Percentiles rank a stretch among this genome's conserved stretches.
Evolutionary conservation across 73 alveolate species (phyloP).

Genomic region (Uronychia setigera): DNA sequence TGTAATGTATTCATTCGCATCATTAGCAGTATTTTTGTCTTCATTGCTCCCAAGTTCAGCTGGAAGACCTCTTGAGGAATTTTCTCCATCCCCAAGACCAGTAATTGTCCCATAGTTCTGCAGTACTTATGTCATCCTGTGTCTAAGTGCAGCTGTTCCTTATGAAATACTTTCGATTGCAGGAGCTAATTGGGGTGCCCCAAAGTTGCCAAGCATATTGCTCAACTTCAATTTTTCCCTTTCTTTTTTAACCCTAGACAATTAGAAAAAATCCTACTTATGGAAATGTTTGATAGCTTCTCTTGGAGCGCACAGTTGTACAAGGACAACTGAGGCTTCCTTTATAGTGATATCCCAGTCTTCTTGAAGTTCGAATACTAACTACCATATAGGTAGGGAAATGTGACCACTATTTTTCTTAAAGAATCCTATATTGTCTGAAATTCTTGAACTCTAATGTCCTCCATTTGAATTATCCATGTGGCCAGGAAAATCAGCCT

Average conservation of each 20-base stretch:
- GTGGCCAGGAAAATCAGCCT: background rate
- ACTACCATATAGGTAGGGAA: slow-evolving; percentile 61
- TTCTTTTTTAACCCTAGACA: slow-evolving; percentile 55
- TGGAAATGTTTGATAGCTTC: slow-evolving; percentile 62
- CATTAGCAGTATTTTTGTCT: background rate
- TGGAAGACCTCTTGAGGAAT: slow-evolving; percentile 11
- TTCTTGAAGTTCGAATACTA: slow-evolving; percentile 66
- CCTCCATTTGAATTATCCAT: slow-evolving; percentile 2
- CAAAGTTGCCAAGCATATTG: slow-evolving; percentile 19
- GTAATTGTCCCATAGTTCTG: background rate
- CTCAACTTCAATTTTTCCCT: slow-evolving; percentile 39
- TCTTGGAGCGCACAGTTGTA: slow-evolving; percentile 75
- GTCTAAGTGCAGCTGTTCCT: background rate
- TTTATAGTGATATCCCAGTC: slow-evolving; percentile 80
- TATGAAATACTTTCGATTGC: background rate
- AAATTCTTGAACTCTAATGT: slow-evolving; percentile 16
- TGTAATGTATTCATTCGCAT: slow-evolving; percentile 16
- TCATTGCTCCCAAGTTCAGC: background rate
- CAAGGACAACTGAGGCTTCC: slow-evolving; percentile 73
- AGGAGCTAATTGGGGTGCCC: background rate
- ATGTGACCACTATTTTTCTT: slow-evolving; percentile 53
- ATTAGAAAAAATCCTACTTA: too few relatives aligned
- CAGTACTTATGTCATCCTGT: background rate
- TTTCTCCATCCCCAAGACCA: background rate
- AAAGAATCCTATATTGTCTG: slow-evolving; percentile 62